Conservation (phyloP, 208 protist species). For the Angomonas deanei region DNA sequence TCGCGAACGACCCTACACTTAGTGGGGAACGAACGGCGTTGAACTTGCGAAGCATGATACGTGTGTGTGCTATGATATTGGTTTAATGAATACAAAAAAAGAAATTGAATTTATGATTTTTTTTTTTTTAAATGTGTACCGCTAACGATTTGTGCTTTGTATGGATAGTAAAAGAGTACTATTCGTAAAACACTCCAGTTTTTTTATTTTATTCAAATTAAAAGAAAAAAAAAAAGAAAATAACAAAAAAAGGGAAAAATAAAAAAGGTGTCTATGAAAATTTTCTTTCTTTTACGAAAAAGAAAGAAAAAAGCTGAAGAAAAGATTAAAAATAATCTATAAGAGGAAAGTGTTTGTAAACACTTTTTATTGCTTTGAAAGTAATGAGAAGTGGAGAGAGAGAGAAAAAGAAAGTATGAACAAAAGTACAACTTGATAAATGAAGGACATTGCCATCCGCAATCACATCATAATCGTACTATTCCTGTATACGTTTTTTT, state of each 20-base stretch:
- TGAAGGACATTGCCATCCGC: no score
- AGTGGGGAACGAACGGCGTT: neutral
- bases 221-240: neutral
- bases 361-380: slow-evolving; percentile 4
- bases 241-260: slow-evolving; percentile 7
- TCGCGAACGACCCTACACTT: neutral
- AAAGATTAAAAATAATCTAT: slow-evolving; percentile 14
- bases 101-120: neutral
- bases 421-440: slow-evolving; percentile 19
- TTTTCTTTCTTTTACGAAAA: neutral
- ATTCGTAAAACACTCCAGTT: no score
- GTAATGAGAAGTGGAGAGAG: slow-evolving; percentile 1
- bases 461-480: neutral
- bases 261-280: slow-evolving; percentile 3
- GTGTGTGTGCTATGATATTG: neutral
- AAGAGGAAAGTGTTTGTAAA: slow-evolving; percentile 5
- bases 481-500: neutral
- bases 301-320: neutral
- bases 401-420: slow-evolving; percentile 11
- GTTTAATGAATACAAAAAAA: no score
- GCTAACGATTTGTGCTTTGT: no score
- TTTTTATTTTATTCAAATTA: slow-evolving; percentile 7
- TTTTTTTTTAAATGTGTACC: slow-evolving; percentile 2
- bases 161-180: no score
- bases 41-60: slow-evolving; percentile 3